Percentiles rank a stretch among this genome's conserved stretches.
Evolutionary conservation across 306 rosid genomes (phyloP).

Genomic region (Trifolium subterraneum): DNA sequence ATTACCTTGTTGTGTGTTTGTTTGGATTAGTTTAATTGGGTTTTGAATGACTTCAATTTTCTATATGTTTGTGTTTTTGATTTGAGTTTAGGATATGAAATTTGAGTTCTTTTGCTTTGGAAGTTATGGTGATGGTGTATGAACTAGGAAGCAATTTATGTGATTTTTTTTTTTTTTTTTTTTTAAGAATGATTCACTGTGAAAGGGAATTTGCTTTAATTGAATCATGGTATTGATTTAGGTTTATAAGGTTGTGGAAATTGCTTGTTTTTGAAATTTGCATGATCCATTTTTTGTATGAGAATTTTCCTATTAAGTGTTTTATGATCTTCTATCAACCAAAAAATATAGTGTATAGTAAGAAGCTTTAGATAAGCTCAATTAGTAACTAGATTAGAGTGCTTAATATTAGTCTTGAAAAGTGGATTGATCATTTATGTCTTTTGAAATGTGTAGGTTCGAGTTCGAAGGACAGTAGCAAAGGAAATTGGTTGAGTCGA

Average conservation of each 20-base stretch:
- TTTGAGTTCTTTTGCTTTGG: conserved; percentile 3
- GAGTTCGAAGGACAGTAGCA: conserved; percentile 51
- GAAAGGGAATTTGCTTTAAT: conserved; percentile 28
- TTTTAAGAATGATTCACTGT: conserved; percentile 21
- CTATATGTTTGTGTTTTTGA: neutral
- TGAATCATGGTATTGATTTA: conserved; percentile 12
- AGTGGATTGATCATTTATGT: conserved; percentile 8
- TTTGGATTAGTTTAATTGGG: conserved; percentile 1
- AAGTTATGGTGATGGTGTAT: neutral
- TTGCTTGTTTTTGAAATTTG: conserved; percentile 22
- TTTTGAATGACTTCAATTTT: neutral
- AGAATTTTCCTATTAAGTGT: conserved; percentile 14
- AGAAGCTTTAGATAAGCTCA: conserved; percentile 2
- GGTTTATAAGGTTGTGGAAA: neutral
- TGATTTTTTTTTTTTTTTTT: neutral
- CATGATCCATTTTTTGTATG: neutral
- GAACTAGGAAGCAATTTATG: neutral
- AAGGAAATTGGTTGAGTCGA: conserved; percentile 43
- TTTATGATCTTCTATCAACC: conserved; percentile 28
- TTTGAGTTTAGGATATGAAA: neutral
- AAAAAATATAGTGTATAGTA: conserved; percentile 4
- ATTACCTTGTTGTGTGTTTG: conserved; percentile 13
- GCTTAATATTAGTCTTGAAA: conserved; percentile 21
- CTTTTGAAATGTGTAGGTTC: conserved; percentile 50
- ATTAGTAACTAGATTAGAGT: conserved; percentile 29